Evolutionary conservation across 1,284 basidiomycete species (phyloP).

Genomic region (Cutaneotrichosporon cavernicola): DNA sequence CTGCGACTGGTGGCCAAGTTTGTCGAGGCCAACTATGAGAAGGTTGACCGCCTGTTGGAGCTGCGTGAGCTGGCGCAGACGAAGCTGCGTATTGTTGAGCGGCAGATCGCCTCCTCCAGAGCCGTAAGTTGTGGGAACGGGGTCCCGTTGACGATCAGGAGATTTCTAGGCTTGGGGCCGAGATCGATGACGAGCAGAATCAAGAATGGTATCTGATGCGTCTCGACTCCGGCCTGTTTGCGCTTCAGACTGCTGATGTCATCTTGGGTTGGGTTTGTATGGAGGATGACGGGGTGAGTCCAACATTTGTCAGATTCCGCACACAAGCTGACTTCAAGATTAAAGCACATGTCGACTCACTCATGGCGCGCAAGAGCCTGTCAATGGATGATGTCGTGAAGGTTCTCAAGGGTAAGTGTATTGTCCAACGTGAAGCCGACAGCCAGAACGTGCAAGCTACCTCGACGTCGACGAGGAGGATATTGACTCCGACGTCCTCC

Average conservation of each 20-base stretch:
- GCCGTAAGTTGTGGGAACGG: constrained; percentile 56
- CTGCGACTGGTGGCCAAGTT: constrained; percentile 89
- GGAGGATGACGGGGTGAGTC: constrained; percentile 93
- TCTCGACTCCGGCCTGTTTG: constrained; percentile 82
- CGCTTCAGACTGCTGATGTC: constrained; percentile 86
- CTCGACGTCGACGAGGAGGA: constrained; percentile 34
- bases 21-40: constrained; percentile 85
- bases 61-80: constrained; percentile 68
- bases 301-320: neutral
- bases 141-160: neutral
- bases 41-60: constrained; percentile 87
- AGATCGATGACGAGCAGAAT: constrained; percentile 64
- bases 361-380: constrained; percentile 66
- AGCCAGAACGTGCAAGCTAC: constrained; percentile 36
- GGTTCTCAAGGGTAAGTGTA: constrained; percentile 41
- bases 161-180: constrained; percentile 55
- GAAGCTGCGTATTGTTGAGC: constrained; percentile 63
- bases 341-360: constrained; percentile 67
- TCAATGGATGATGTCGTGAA: constrained; percentile 38
- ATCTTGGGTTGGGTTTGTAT: constrained; percentile 92
- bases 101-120: constrained; percentile 65
- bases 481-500: constrained; percentile 20
- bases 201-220: constrained; percentile 77
- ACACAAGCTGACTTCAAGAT: constrained; percentile 32
- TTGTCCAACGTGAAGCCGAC: neutral